These are phyloP conservation scores for Oropetium thomaeum DNA, from an alignment of 176 grass and related monocot genomes.

Conservation along the genomic window DNA sequence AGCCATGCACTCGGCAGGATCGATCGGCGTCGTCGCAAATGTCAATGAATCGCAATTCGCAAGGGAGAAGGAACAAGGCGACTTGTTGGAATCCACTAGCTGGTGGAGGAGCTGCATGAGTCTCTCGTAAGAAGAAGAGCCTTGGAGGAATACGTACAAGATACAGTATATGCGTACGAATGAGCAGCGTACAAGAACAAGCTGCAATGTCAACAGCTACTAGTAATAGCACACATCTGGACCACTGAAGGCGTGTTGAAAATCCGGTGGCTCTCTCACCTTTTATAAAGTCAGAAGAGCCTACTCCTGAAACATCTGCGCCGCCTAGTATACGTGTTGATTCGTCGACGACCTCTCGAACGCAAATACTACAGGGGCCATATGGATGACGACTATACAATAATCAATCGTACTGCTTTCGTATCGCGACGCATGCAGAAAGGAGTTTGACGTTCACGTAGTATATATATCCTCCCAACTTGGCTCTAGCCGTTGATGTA, in stretches of 20 bases:
- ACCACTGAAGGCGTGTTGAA: neutral
- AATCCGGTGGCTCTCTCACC: neutral
- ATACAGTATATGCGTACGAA: neutral
- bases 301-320: neutral
- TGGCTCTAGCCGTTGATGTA: neutral
- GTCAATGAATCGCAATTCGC: slow-evolving; percentile 13
- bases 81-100: neutral
- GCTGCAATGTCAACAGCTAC: neutral
- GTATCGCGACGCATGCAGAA: too few relatives aligned
- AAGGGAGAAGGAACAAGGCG: neutral
- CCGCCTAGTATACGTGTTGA: neutral
- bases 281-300: neutral
- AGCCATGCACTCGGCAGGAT: neutral
- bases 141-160: neutral
- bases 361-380: neutral
- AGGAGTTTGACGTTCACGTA: neutral
- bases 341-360: neutral
- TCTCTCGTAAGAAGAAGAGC: neutral
- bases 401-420: too few relatives aligned
- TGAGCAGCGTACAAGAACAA: neutral
- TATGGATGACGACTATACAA: neutral
- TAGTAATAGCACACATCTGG: too few relatives aligned
- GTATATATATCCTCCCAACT: neutral
- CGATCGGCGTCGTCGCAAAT: neutral
- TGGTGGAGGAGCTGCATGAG: neutral